A percentile compares a stretch with the other conserved stretches of the same genome.
phyloP scores from a whole-genome alignment of 192 early-diverging fungal species.

The Entomortierella parvispora region DNA sequence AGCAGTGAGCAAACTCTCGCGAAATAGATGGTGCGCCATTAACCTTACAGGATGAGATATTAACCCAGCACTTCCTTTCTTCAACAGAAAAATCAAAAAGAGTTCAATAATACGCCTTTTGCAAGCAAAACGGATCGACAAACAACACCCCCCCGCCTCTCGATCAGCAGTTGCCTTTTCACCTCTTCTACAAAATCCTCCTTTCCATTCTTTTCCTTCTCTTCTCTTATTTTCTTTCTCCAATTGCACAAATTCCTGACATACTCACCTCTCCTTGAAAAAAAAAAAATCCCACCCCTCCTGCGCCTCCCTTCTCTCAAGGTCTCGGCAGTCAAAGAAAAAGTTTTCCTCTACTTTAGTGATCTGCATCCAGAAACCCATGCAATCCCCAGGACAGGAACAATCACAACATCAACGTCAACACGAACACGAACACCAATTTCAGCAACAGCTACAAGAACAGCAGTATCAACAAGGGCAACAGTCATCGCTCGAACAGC shows the following conservation, averaged over 20 bases:
- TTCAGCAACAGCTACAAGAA: too few relatives aligned
- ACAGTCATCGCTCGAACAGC: background rate
- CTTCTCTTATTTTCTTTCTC: background rate
- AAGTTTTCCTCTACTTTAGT: too few relatives aligned
- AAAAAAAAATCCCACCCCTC: background rate
- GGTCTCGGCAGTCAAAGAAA: too few relatives aligned
- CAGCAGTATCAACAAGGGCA: background rate
- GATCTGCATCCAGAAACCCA: background rate
- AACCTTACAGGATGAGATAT: too few relatives aligned
- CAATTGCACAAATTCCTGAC: background rate
- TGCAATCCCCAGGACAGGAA: background rate
- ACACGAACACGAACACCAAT: conserved; percentile 9
- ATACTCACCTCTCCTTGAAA: too few relatives aligned
- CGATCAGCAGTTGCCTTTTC: too few relatives aligned
- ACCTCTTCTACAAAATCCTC: background rate
- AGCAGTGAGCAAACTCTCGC: too few relatives aligned
- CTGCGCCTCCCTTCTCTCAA: background rate
- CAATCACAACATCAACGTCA: background rate
- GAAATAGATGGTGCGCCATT: too few relatives aligned
- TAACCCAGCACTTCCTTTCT: too few relatives aligned
- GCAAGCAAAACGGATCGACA: background rate
- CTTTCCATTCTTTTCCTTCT: background rate
- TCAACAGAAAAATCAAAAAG: background rate
- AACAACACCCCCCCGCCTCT: too few relatives aligned
- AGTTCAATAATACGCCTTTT: background rate